Conservation (phyloP, 257 asterid species). For the Pogostemon cablin region DNA sequence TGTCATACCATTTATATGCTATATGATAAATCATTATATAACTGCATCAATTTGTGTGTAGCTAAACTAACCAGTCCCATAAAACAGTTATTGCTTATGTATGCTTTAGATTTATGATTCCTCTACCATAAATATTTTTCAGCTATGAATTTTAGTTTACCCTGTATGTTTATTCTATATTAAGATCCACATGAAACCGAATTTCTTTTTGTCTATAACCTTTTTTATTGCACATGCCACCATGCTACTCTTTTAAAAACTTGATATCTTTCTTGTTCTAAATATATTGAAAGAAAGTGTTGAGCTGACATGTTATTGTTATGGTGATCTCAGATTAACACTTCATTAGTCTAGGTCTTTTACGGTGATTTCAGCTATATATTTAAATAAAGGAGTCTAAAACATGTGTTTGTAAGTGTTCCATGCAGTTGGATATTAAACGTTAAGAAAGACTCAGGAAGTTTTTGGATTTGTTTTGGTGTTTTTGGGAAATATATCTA, state of each 20-base stretch:
- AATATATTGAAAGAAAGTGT: neutral
- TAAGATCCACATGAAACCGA: neutral
- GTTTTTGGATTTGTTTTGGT: neutral
- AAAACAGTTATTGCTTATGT: neutral
- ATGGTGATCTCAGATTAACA: neutral
- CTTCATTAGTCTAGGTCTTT: neutral
- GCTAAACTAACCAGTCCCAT: neutral
- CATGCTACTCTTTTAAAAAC: slow-evolving; percentile 15
- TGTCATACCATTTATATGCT: slow-evolving; percentile 3
- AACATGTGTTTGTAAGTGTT: neutral
- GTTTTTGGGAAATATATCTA: neutral
- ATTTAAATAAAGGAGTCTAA: neutral
- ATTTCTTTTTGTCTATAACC: neutral
- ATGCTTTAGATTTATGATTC: neutral
- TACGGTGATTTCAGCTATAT: neutral
- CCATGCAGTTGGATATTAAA: neutral
- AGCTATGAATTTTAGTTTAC: slow-evolving; percentile 16
- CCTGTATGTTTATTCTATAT: neutral
- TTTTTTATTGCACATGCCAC: slow-evolving; percentile 12
- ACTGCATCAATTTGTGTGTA: slow-evolving; percentile 3
- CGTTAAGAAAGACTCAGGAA: neutral
- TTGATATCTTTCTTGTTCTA: neutral
- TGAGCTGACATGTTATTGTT: slow-evolving; percentile 9
- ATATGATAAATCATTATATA: neutral
- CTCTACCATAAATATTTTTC: slow-evolving; percentile 17